Conservation (phyloP, 352 stramenopile species). For the Hyaloperonospora arabidopsidis region DNA sequence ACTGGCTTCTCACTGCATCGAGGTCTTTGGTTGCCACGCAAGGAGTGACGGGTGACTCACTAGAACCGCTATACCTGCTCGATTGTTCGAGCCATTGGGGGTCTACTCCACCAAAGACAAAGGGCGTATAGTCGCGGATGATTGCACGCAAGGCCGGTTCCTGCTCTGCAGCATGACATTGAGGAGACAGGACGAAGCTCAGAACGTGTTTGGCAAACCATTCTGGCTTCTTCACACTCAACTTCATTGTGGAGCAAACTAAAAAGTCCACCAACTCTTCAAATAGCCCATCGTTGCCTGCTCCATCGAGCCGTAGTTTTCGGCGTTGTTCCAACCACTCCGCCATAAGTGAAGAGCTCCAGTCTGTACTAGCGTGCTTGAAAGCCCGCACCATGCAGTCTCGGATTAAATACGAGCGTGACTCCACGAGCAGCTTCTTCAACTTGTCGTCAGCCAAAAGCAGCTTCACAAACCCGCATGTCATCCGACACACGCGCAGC, state of each 20-base stretch:
- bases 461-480: constrained; percentile 38
- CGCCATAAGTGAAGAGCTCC: constrained; percentile 35
- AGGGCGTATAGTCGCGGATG: constrained; percentile 32
- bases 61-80: constrained; percentile 17
- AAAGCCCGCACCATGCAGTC: constrained; percentile 54
- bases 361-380: constrained; percentile 27
- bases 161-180: constrained; percentile 24
- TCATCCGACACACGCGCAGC: constrained; percentile 29
- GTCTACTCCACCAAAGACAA: constrained; percentile 42
- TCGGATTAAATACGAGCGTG: constrained; percentile 30
- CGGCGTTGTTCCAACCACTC: constrained; percentile 23
- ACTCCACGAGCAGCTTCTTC: constrained; percentile 21
- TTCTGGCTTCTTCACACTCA: constrained; percentile 59
- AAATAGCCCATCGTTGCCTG: constrained; percentile 8
- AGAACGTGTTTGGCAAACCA: constrained; percentile 73
- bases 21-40: constrained; percentile 9
- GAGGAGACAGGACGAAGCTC: constrained; percentile 37
- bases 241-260: constrained; percentile 34
- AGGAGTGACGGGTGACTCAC: constrained; percentile 6
- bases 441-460: constrained; percentile 28
- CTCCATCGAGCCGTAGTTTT: constrained; percentile 8
- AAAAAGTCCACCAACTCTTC: constrained; percentile 37
- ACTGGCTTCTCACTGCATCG: constrained; percentile 21
- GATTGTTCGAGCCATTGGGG: constrained; percentile 11
- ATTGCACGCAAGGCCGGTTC: constrained; percentile 28